Evolutionary conservation across 2,329 filamentous ascomycete genomes (phyloP).

Genomic region (Hymenoscyphus scutula): DNA sequence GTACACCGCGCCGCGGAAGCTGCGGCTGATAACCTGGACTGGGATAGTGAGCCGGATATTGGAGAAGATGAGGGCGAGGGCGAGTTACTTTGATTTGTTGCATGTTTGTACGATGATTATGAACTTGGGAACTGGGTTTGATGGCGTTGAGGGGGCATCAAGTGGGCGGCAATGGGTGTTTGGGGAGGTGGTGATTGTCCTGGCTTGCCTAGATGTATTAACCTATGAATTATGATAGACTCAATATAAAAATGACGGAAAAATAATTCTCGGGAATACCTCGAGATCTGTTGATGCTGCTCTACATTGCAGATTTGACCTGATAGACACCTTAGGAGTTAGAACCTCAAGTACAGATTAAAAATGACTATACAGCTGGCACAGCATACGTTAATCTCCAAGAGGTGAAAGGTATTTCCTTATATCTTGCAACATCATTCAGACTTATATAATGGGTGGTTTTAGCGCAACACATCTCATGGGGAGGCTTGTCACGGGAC

Average conservation of each 20-base stretch:
- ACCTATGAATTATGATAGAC: conserved; percentile 3
- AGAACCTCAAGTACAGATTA: too few species aligned
- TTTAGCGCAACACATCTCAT: too few species aligned
- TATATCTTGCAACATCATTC: too few species aligned
- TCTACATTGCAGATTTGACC: too few species aligned
- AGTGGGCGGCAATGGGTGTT: neutral
- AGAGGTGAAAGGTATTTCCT: too few species aligned
- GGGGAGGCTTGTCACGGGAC: too few species aligned
- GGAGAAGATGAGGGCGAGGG: conserved; percentile 52
- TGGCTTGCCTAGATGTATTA: conserved; percentile 5
- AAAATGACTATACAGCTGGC: too few species aligned
- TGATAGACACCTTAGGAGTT: too few species aligned
- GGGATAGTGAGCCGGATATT: conserved; percentile 55
- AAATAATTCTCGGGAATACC: neutral
- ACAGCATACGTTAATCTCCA: too few species aligned
- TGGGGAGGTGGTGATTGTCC: neutral
- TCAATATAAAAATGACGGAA: neutral
- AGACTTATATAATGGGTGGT: too few species aligned
- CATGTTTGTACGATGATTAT: conserved; percentile 12
- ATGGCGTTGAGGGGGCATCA: neutral
- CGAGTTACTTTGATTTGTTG: conserved; percentile 28
- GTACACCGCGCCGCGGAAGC: conserved; percentile 61
- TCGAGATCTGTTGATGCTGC: too few species aligned
- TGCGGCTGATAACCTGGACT: conserved; percentile 52
- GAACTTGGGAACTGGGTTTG: conserved; percentile 4